These are phyloP conservation scores for Penicillium sp. DNA, from an alignment of 2,329 filamentous ascomycete species.

Conservation along the genomic window DNA sequence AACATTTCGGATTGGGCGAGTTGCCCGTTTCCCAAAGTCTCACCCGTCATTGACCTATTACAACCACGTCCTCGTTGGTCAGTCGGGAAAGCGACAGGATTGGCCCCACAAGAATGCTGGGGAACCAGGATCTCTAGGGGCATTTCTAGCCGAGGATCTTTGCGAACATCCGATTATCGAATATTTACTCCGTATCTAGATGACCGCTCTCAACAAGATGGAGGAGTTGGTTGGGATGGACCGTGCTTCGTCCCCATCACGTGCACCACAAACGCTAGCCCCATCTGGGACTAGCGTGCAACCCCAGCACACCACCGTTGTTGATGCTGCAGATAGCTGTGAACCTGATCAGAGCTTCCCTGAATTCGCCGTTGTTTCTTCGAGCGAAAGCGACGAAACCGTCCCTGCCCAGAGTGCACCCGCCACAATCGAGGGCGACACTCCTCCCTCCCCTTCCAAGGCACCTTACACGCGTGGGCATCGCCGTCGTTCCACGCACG, in stretches of 20 bases:
- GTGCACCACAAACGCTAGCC: background rate
- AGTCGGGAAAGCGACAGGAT: conserved; percentile 11
- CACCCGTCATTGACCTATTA: conserved; percentile 11
- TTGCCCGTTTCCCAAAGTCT: conserved; percentile 2
- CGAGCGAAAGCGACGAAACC: conserved; percentile 2
- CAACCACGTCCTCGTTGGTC: conserved; percentile 8
- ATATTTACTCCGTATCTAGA: conserved; percentile 1
- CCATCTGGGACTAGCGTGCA: conserved; percentile 4
- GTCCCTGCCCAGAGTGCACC: conserved; percentile 10
- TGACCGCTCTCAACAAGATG: conserved; percentile 22
- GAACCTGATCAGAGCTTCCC: background rate
- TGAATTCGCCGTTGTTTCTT: conserved; percentile 4
- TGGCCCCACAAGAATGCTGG: conserved; percentile 9
- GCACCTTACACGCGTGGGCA: conserved; percentile 40
- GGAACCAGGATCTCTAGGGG: background rate
- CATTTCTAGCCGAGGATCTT: background rate
- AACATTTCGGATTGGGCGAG: conserved; percentile 3
- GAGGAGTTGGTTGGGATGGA: conserved; percentile 19
- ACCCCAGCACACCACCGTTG: conserved; percentile 9
- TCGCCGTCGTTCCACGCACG: conserved; percentile 45
- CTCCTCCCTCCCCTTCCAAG: conserved; percentile 33
- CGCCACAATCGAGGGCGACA: conserved; percentile 35
- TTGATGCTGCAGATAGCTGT: background rate
- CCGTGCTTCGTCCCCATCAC: background rate
- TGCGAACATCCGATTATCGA: background rate